Percentiles rank a stretch among this genome's conserved stretches.
Evolutionary conservation across 352 stramenopile species (phyloP).

Genomic region (Aphanomyces cochlioides): DNA sequence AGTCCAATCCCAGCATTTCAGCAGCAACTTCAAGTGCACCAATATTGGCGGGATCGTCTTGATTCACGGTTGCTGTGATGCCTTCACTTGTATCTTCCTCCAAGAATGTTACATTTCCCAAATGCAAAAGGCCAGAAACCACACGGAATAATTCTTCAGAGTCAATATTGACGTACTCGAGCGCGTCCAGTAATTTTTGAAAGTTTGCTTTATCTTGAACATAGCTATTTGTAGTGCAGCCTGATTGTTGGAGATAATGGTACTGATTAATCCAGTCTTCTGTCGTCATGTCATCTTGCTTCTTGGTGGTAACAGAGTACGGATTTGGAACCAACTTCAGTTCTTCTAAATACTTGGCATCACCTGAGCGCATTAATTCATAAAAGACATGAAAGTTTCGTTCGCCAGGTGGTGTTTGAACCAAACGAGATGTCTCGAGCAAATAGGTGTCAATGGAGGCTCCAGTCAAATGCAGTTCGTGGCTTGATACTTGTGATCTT

Average conservation of each 20-base stretch:
- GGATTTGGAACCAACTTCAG: conserved; percentile 15
- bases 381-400: conserved; percentile 45
- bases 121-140: conserved; percentile 59
- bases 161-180: conserved; percentile 36
- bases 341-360: background rate
- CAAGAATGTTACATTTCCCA: conserved; percentile 66
- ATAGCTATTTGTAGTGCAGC: conserved; percentile 12
- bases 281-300: conserved; percentile 45
- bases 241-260: conserved; percentile 59
- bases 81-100: conserved; percentile 55
- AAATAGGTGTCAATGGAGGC: conserved; percentile 63
- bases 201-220: conserved; percentile 39
- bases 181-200: conserved; percentile 34
- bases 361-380: conserved; percentile 33
- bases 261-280: conserved; percentile 1
- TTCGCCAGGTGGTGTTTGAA: conserved; percentile 33
- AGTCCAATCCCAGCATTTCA: conserved; percentile 62
- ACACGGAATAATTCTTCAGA: conserved; percentile 58
- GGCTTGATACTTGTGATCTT: conserved; percentile 56
- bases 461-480: conserved; percentile 48
- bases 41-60: conserved; percentile 36
- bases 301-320: conserved; percentile 44
- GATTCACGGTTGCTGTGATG: conserved; percentile 51
- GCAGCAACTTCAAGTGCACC: conserved; percentile 56
- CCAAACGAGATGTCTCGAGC: conserved; percentile 19